A percentile compares a stretch with the other conserved stretches of the same genome.
These are phyloP conservation scores for Pythium guiyangense DNA, from an alignment of 352 stramenopile genomes.

Conservation along the genomic window DNA sequence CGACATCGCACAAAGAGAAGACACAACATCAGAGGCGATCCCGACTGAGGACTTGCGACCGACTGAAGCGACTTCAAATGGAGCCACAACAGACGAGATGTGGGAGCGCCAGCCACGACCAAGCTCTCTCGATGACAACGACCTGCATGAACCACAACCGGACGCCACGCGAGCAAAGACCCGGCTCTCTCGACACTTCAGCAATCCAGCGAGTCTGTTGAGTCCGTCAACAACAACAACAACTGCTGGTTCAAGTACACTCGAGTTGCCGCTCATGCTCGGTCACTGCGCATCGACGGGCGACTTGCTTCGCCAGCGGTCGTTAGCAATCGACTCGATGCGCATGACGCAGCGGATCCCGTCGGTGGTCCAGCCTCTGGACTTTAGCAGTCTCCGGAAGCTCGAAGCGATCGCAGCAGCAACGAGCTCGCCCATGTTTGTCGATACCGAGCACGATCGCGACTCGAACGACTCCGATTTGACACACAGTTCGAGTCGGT, in stretches of 20 bases:
- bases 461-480: not conserved
- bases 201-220: not conserved
- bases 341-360: constrained; percentile 9
- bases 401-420: not conserved
- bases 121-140: not conserved
- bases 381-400: constrained; percentile 13
- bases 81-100: not conserved
- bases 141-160: not conserved
- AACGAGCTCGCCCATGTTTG: not conserved
- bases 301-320: not conserved
- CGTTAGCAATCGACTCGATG: constrained; percentile 6
- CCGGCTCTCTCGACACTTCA: not conserved
- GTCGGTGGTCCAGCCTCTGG: constrained; percentile 7
- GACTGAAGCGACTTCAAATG: too few species aligned
- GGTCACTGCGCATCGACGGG: not conserved
- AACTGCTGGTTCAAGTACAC: not conserved
- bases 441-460: not conserved
- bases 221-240: not conserved
- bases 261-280: not conserved
- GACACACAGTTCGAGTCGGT: not conserved
- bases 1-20: not conserved
- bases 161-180: not conserved
- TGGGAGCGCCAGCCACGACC: not conserved
- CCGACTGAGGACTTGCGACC: too few species aligned
- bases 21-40: not conserved